Evolutionary conservation across 352 stramenopile genomes (phyloP).

Genomic region (Thalassiosira hispida): DNA sequence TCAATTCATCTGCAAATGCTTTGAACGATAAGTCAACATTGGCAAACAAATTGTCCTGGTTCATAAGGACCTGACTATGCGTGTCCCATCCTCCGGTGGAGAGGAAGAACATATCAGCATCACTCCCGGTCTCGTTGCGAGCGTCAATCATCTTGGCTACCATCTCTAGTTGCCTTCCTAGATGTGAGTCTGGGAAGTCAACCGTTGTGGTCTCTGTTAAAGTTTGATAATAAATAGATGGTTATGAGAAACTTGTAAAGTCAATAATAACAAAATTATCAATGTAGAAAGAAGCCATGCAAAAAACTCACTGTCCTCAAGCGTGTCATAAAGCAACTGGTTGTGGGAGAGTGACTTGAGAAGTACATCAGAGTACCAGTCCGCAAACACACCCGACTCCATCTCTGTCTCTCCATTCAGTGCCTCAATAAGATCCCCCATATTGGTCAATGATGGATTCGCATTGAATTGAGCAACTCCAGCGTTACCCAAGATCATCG

Average conservation of each 20-base stretch:
- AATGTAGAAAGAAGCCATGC: too few species aligned
- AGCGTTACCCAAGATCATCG: constrained; percentile 52
- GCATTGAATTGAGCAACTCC: constrained; percentile 55
- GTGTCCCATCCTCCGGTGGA: constrained; percentile 72
- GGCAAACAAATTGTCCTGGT: constrained; percentile 48
- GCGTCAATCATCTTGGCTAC: constrained; percentile 74
- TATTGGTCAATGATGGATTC: constrained; percentile 25
- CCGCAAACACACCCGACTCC: constrained; percentile 58
- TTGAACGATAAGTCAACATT: constrained; percentile 64
- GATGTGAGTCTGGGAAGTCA: constrained; percentile 50
- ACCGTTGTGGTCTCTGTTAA: constrained; percentile 24
- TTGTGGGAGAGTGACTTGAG: constrained; percentile 33
- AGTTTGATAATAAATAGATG: constrained; percentile 42
- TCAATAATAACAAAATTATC: too few species aligned
- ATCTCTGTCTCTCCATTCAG: constrained; percentile 47
- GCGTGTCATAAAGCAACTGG: constrained; percentile 37
- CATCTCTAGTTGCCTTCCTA: constrained; percentile 62
- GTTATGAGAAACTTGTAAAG: too few species aligned
- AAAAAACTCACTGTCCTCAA: constrained; percentile 40
- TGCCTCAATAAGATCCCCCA: constrained; percentile 24
- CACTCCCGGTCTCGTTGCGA: constrained; percentile 36
- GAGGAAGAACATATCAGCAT: constrained; percentile 75
- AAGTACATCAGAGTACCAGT: constrained; percentile 47
- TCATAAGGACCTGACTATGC: constrained; percentile 17
- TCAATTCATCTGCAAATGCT: constrained; percentile 73